Evolutionary conservation across 768 basidiomycete species (phyloP), one percentile per base, ranked within the genome.

Genomic region (Mrakia hoshinonis): DNA sequence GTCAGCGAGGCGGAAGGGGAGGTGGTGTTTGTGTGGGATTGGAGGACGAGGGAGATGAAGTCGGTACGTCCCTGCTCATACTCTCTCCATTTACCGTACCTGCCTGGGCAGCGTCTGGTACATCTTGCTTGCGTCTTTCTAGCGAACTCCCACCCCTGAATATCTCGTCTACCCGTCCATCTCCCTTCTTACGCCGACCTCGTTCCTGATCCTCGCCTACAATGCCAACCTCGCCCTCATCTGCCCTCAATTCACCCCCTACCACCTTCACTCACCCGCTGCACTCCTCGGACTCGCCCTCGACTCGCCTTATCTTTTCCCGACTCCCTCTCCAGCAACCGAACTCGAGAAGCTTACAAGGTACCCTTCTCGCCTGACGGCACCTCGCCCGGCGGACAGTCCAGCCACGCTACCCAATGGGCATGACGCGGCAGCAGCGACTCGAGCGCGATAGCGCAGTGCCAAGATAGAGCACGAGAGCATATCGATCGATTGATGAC

Each of bases 11-110:
- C 26, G 29, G 64, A 66, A 26, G 24, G 18, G 18, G 64, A 66
- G 22, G 10, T 24, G 9, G 60, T 49, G 3, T n/a, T 62, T 26
- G 34, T 43, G 5, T 26, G 55, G 54, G 20, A 47, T 36, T 60
- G 55, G 68, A 61, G 36, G 43, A 31, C 36, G 6, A 38, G 67
- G 1, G 54, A 68, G 36, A 26, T 22, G 24, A 29, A 48, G 2
- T 36, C 64, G 48, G 69, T 70, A 39, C 29, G 69, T 38, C 22
- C 22, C n/a, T n/a, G n/a, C n/a, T n/a, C n/a, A n/a, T n/a, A n/a
- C 3, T 29, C 49, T 6, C 29, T 31, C 1, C 52, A n/a, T 7
- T 18, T 26, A n/a, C n/a, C 26, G 6, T 20, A 18, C n/a, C 26
- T 31, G 15, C 29, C 9, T 15, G 24, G 15, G 24, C 38, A 10